Conservation (phyloP, 805 yeast species). For the Cyberlindnera amylophila region DNA sequence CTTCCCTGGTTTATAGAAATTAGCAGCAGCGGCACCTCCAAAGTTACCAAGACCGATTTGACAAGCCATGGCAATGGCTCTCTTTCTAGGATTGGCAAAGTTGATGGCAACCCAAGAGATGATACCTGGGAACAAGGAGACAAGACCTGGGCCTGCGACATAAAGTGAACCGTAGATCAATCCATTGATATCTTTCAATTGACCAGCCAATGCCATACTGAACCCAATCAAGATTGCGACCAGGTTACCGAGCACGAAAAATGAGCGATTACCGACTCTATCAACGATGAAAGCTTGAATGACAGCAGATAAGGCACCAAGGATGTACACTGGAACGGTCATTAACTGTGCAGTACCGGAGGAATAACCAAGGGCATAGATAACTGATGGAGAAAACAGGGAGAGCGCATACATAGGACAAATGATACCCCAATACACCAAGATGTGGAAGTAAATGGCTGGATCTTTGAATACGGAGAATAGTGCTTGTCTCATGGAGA, state of each 20-base stretch:
- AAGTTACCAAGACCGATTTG: slow-evolving; percentile 39
- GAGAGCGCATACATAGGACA: slow-evolving; percentile 19
- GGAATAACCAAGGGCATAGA: slow-evolving; percentile 14
- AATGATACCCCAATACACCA: slow-evolving; percentile 15
- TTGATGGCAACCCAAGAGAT: slow-evolving; percentile 38
- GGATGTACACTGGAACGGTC: slow-evolving; percentile 19
- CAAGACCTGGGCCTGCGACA: slow-evolving; percentile 31
- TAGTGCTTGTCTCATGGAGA: slow-evolving; percentile 10
- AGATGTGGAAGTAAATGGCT: slow-evolving; percentile 11
- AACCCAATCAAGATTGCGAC: slow-evolving; percentile 34
- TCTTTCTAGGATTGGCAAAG: slow-evolving; percentile 33
- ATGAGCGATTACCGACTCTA: slow-evolving; percentile 28
- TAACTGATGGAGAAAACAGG: slow-evolving; percentile 19
- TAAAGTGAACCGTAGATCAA: slow-evolving; percentile 32
- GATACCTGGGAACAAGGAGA: slow-evolving; percentile 32
- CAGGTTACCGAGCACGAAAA: slow-evolving; percentile 28
- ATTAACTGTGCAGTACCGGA: slow-evolving; percentile 29
- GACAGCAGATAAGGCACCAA: slow-evolving; percentile 14
- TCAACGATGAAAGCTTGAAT: slow-evolving; percentile 17
- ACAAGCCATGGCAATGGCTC: slow-evolving; percentile 38
- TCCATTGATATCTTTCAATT: slow-evolving; percentile 26
- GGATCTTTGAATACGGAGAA: slow-evolving; percentile 13
- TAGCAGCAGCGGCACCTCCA: slow-evolving; percentile 35
- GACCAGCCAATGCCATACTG: slow-evolving; percentile 28
- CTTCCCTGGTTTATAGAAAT: slow-evolving; percentile 31